A percentile compares a stretch with the other conserved stretches of the same genome.
phyloP scores from a whole-genome alignment of 441 rosid genomes.

The Populus hybrid region DNA sequence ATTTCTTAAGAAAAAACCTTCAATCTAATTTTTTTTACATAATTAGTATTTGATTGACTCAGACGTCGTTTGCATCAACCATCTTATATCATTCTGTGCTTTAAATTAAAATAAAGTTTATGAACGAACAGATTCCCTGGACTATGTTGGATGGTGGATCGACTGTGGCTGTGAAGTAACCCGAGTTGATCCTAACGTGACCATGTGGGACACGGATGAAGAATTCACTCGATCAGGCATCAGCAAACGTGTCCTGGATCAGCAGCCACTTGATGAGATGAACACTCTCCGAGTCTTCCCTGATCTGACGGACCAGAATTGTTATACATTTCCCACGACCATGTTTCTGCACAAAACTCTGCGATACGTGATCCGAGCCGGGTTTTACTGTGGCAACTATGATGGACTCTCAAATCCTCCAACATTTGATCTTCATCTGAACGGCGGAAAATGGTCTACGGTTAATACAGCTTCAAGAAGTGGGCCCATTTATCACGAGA shows the following conservation, averaged over 20 bases:
- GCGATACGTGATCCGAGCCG: constrained; percentile 24
- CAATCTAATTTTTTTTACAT: too few relatives aligned
- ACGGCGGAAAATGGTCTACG: constrained; percentile 24
- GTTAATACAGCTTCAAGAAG: constrained; percentile 1
- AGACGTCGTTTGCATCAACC: too few relatives aligned
- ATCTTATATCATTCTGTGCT: too few relatives aligned
- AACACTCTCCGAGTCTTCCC: constrained; percentile 25
- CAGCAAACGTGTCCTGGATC: not conserved
- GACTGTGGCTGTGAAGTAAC: constrained; percentile 18
- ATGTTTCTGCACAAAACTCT: not conserved
- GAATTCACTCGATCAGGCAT: constrained; percentile 17
- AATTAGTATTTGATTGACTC: too few relatives aligned
- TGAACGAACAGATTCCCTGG: not conserved
- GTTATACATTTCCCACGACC: constrained; percentile 19
- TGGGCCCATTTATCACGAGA: constrained; percentile 9
- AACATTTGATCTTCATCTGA: constrained; percentile 23
- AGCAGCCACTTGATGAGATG: constrained; percentile 12
- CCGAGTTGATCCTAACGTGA: not conserved
- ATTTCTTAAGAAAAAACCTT: too few relatives aligned
- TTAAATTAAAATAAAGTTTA: too few relatives aligned
- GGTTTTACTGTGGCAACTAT: constrained; percentile 29
- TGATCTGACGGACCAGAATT: constrained; percentile 15
- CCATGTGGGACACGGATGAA: constrained; percentile 15
- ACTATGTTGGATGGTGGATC: not conserved
- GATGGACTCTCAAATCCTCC: constrained; percentile 21